phyloP scores from a whole-genome alignment of 805 yeast species.

The Candida tallmaniae region DNA sequence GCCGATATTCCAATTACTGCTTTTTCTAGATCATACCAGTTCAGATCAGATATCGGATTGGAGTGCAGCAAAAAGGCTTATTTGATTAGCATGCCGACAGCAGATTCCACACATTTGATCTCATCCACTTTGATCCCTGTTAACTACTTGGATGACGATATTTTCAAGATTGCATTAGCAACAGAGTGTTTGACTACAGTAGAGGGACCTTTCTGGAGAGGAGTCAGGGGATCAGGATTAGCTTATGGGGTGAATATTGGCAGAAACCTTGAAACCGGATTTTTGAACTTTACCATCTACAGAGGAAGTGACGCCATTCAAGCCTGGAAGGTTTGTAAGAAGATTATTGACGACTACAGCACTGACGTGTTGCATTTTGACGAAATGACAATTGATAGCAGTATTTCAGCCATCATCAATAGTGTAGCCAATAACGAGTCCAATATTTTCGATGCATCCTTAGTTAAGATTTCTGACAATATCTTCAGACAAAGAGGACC shows the following conservation, averaged over 20 bases:
- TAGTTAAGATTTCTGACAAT: slow-evolving; percentile 59
- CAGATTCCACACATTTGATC: slow-evolving; percentile 72
- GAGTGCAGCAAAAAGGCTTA: slow-evolving; percentile 50
- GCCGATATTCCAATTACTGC: slow-evolving; percentile 12
- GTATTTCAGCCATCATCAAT: slow-evolving; percentile 72
- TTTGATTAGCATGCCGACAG: slow-evolving; percentile 72
- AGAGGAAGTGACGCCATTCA: slow-evolving; percentile 80
- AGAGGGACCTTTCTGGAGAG: slow-evolving; percentile 97
- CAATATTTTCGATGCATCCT: slow-evolving; percentile 63
- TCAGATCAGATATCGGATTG: slow-evolving; percentile 53
- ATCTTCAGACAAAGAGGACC: slow-evolving; percentile 70
- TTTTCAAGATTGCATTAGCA: slow-evolving; percentile 66
- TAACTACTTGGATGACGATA: slow-evolving; percentile 45
- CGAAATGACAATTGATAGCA: slow-evolving; percentile 57
- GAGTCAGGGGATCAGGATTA: slow-evolving; percentile 88
- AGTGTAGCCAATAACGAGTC: slow-evolving; percentile 64
- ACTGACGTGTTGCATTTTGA: slow-evolving; percentile 54
- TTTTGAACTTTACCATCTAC: slow-evolving; percentile 61
- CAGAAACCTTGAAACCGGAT: slow-evolving; percentile 61
- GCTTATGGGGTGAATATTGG: slow-evolving; percentile 82
- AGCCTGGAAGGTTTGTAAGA: slow-evolving; percentile 58
- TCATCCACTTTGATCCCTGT: slow-evolving; percentile 58
- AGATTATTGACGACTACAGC: slow-evolving; percentile 59
- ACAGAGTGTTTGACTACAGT: slow-evolving; percentile 75
- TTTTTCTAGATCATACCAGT: slow-evolving; percentile 48